These are phyloP conservation scores for Logfia minima DNA, from an alignment of 129 eudicot genomes.

Conservation along the genomic window DNA sequence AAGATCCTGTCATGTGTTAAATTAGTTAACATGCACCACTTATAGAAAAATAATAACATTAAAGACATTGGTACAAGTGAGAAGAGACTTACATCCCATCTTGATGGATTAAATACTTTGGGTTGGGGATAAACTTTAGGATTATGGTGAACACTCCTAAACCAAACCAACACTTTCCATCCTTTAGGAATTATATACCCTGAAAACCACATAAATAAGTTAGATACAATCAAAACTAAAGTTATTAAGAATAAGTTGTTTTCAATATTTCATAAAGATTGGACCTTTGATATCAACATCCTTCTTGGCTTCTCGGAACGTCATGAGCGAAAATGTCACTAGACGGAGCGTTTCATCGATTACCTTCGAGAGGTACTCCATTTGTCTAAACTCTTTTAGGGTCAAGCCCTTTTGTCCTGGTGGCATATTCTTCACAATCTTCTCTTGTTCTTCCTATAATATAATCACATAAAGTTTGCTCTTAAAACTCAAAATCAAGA, in stretches of 20 bases:
- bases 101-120: constrained; percentile 61
- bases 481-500: not conserved
- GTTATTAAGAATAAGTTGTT: not conserved
- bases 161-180: constrained; percentile 84
- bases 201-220: constrained; percentile 21
- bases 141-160: constrained; percentile 61
- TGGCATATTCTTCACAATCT: constrained; percentile 60
- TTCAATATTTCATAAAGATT: constrained; percentile 5
- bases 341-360: constrained; percentile 92
- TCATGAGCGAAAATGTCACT: constrained; percentile 65
- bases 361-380: constrained; percentile 89
- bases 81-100: constrained; percentile 82
- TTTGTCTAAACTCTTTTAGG: constrained; percentile 66
- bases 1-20: constrained; percentile 43
- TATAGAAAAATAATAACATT: not conserved
- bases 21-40: not conserved
- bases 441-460: constrained; percentile 78
- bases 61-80: constrained; percentile 10
- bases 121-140: constrained; percentile 63
- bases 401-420: constrained; percentile 63
- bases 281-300: constrained; percentile 64
- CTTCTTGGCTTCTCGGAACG: constrained; percentile 77
- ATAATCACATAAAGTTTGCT: not conserved
- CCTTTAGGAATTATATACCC: constrained; percentile 88
- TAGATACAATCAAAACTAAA: not conserved